These are phyloP conservation scores for Phytophthora pistaciae DNA, from an alignment of 352 stramenopile genomes.

Conservation along the genomic window DNA sequence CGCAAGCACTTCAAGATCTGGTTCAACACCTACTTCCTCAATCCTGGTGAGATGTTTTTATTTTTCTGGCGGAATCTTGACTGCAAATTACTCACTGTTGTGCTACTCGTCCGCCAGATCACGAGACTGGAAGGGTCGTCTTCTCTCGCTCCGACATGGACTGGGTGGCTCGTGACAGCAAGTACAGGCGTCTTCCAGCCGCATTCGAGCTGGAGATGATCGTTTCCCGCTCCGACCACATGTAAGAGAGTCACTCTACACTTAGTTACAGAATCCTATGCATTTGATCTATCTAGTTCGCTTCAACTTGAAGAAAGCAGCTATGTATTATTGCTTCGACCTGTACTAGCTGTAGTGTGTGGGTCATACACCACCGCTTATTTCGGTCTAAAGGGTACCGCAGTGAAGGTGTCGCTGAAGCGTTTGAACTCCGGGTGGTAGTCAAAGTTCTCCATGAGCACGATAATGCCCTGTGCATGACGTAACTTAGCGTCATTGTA, in stretches of 20 bases:
- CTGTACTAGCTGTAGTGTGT: not conserved
- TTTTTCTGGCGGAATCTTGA: not conserved
- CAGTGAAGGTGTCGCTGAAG: slow-evolving; percentile 88
- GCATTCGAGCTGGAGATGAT: slow-evolving; percentile 73
- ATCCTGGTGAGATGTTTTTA: slow-evolving; percentile 32
- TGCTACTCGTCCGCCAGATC: slow-evolving; percentile 29
- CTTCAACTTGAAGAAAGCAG: slow-evolving; percentile 1
- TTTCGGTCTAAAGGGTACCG: slow-evolving; percentile 81
- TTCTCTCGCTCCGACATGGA: slow-evolving; percentile 69
- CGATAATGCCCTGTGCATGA: slow-evolving; percentile 82
- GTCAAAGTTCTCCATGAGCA: slow-evolving; percentile 91
- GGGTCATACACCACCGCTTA: slow-evolving; percentile 14
- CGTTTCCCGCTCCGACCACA: slow-evolving; percentile 24
- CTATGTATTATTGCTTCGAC: not conserved
- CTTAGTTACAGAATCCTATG: no score
- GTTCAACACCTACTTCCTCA: slow-evolving; percentile 74
- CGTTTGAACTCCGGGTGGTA: slow-evolving; percentile 93
- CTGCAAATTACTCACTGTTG: not conserved
- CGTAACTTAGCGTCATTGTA: slow-evolving; percentile 90
- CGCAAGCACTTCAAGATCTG: slow-evolving; percentile 81
- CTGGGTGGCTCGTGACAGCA: slow-evolving; percentile 71
- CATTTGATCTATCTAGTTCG: not conserved
- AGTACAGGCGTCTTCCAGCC: slow-evolving; percentile 64
- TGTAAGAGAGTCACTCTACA: slow-evolving; percentile 7
- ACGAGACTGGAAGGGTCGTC: slow-evolving; percentile 41